Evolutionary conservation across 805 yeast genomes (phyloP).

Genomic region (Kazachstania bromeliacearum): DNA sequence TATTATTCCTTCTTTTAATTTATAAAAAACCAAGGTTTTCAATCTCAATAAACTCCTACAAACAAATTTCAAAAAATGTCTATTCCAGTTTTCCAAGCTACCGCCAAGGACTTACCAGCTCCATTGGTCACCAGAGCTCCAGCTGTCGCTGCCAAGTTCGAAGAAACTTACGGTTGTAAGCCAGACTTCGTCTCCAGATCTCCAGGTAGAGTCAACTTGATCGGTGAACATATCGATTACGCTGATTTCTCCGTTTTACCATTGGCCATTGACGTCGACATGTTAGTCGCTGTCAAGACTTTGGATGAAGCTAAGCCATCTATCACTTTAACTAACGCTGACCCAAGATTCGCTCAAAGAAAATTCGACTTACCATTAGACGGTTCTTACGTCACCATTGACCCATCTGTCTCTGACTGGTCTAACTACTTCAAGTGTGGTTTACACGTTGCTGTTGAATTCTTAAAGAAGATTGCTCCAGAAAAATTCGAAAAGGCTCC

Average conservation of each 20-base stretch:
- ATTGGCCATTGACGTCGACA: constrained; percentile 60
- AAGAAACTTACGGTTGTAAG: constrained; percentile 25
- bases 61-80: constrained; percentile 8
- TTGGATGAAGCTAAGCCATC: constrained; percentile 18
- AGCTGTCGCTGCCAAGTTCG: constrained; percentile 9
- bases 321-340: constrained; percentile 30
- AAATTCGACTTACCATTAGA: constrained; percentile 33
- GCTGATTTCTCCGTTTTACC: constrained; percentile 59
- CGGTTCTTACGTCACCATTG: constrained; percentile 37
- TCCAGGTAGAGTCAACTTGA: constrained; percentile 69
- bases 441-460: constrained; percentile 47
- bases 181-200: constrained; percentile 45
- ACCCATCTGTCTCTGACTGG: constrained; percentile 47
- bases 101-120: constrained; percentile 6
- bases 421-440: constrained; percentile 63
- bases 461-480: constrained; percentile 29
- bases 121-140: constrained; percentile 9
- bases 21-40: not conserved
- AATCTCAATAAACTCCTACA: not conserved
- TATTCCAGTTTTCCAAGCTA: constrained; percentile 10
- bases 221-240: constrained; percentile 71
- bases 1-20: not conserved
- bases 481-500: constrained; percentile 22
- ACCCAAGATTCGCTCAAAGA: constrained; percentile 29
- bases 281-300: constrained; percentile 42